phyloP scores from a whole-genome alignment of 2,329 filamentous ascomycete species.

The Scytalidium lignicola region DNA sequence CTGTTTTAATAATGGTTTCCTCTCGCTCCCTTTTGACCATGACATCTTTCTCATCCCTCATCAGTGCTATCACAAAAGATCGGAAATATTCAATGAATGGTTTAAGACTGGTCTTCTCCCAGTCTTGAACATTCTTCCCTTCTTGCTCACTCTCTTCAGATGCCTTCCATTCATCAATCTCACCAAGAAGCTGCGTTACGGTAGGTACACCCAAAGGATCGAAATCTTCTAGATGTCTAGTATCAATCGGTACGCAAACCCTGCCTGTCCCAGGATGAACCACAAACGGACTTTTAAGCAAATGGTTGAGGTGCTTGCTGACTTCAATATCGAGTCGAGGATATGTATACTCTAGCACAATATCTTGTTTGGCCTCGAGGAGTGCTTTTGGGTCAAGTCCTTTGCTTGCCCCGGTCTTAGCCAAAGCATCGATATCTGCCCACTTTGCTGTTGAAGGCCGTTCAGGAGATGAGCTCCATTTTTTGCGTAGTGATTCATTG shows the following conservation, averaged over 20 bases:
- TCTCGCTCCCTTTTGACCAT: conserved; percentile 44
- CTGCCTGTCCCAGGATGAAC: conserved; percentile 91
- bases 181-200: conserved; percentile 70
- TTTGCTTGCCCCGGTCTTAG: conserved; percentile 68
- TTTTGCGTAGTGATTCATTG: conserved; percentile 74
- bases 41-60: conserved; percentile 67
- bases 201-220: conserved; percentile 88
- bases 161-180: conserved; percentile 78
- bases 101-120: conserved; percentile 94
- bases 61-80: conserved; percentile 68
- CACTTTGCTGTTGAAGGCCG: conserved; percentile 79
- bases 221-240: conserved; percentile 67
- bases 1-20: conserved; percentile 29
- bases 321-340: conserved; percentile 95
- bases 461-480: conserved; percentile 82
- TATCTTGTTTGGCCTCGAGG: conserved; percentile 87
- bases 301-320: conserved; percentile 95
- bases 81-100: conserved; percentile 90
- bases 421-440: conserved; percentile 86
- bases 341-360: conserved; percentile 96
- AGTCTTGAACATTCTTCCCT: conserved; percentile 63
- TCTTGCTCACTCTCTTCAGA: conserved; percentile 38
- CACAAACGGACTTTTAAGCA: conserved; percentile 95
- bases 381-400: conserved; percentile 69
- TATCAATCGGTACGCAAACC: conserved; percentile 93